Conservation (phyloP, 305 asterid genomes). For the Solanum hybrid region DNA sequence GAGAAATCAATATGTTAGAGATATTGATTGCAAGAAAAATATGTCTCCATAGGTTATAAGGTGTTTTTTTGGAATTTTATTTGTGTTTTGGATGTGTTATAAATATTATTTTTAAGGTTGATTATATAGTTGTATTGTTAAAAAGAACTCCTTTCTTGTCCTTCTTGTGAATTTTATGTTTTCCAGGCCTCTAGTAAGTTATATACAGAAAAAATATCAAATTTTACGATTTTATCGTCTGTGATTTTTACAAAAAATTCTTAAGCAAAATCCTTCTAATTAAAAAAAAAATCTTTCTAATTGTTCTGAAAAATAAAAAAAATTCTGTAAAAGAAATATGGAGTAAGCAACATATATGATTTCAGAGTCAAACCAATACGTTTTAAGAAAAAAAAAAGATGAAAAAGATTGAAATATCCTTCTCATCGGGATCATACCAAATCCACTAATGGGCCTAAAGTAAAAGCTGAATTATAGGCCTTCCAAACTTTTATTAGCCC, state of each 20-base stretch:
- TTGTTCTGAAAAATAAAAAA: not conserved
- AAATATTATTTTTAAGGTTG: not conserved
- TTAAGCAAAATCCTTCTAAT: not conserved
- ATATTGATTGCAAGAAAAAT: slow-evolving; percentile 18
- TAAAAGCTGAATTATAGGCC: not conserved
- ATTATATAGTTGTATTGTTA: not conserved
- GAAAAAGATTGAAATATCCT: not conserved
- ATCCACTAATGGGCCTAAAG: not conserved
- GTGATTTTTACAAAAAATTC: not conserved
- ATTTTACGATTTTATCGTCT: not conserved
- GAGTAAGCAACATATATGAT: not conserved
- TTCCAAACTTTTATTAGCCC: not conserved
- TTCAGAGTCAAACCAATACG: not conserved
- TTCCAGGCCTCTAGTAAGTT: not conserved
- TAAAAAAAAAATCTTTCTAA: not conserved
- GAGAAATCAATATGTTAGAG: slow-evolving; percentile 12
- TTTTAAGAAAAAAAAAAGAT: not conserved
- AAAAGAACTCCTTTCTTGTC: not conserved
- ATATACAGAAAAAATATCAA: not conserved
- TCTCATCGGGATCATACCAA: not conserved
- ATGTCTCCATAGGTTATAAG: slow-evolving; percentile 5
- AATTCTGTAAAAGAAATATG: not conserved
- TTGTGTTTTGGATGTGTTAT: not conserved
- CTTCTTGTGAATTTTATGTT: not conserved
- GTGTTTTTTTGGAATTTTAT: not conserved